Percentiles rank a stretch among this genome's conserved stretches.
phyloP scores from a whole-genome alignment of 768 basidiomycete species.

The Agaricus blazei region DNA sequence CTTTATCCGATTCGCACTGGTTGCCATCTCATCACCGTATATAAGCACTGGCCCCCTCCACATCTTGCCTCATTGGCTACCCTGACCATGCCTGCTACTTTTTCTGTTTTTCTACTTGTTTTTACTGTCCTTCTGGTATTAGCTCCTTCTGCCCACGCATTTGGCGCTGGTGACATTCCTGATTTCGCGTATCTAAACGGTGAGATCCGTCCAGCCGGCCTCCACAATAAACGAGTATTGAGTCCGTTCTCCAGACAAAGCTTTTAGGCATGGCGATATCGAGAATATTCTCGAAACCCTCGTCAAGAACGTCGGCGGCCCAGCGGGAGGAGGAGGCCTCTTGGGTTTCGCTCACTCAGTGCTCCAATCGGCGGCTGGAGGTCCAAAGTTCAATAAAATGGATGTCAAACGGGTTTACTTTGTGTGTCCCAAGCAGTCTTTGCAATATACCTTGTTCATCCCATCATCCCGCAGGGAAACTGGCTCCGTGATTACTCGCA shows the following conservation, averaged over 20 bases:
- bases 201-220: conserved; percentile 18
- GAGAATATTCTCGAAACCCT: conserved; percentile 62
- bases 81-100: conserved; percentile 18
- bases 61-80: conserved; percentile 6
- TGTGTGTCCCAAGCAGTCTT: conserved; percentile 21
- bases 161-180: conserved; percentile 68
- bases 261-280: conserved; percentile 74
- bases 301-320: conserved; percentile 48
- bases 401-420: conserved; percentile 70
- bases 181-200: conserved; percentile 65
- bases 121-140: conserved; percentile 34
- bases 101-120: conserved; percentile 26
- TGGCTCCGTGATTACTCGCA: conserved; percentile 71
- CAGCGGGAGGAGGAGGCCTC: conserved; percentile 37
- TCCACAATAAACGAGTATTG: too few relatives aligned
- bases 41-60: background rate
- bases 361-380: conserved; percentile 38
- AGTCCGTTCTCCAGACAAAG: conserved; percentile 42
- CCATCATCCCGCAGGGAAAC: conserved; percentile 39
- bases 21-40: background rate
- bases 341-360: conserved; percentile 47
- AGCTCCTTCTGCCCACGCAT: conserved; percentile 43
- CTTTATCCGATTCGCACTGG: conserved; percentile 9
- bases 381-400: conserved; percentile 54
- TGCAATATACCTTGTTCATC: background rate